A percentile compares a stretch with the other conserved stretches of the same genome.
These are phyloP conservation scores for Gaeumannomyces sp. DNA, from an alignment of 2,329 filamentous ascomycete species.

Conservation along the genomic window DNA sequence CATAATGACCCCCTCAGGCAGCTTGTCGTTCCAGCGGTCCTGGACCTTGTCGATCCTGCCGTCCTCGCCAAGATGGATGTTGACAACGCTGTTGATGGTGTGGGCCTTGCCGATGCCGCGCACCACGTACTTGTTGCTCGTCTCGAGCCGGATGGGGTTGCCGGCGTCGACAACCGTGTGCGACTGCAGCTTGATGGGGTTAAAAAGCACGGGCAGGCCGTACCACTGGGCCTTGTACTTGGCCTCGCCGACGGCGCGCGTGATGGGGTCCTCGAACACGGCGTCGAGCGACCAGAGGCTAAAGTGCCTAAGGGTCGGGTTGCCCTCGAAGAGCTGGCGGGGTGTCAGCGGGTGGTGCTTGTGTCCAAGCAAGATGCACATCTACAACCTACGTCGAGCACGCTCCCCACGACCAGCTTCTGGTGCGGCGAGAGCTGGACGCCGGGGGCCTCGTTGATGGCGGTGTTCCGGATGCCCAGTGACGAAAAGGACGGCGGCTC, in stretches of 20 bases:
- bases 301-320: conserved; percentile 52
- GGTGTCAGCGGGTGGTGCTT: no score
- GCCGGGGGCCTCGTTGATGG: conserved; percentile 44
- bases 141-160: conserved; percentile 53
- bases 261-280: conserved; percentile 53
- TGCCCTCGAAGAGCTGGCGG: conserved; percentile 52
- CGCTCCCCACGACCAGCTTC: conserved; percentile 47
- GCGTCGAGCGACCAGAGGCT: conserved; percentile 53
- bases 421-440: conserved; percentile 44
- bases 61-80: conserved; percentile 25
- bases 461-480: conserved; percentile 43
- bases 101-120: conserved; percentile 27
- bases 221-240: conserved; percentile 48
- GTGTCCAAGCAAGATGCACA: no score
- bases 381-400: conserved; percentile 43
- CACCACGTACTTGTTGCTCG: conserved; percentile 30
- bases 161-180: conserved; percentile 47
- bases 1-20: conserved; percentile 28
- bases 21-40: conserved; percentile 30
- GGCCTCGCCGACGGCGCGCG: conserved; percentile 48
- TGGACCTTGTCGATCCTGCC: conserved; percentile 30
- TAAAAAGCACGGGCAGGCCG: conserved; percentile 52
- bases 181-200: conserved; percentile 47
- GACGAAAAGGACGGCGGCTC: conserved; percentile 20
- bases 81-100: conserved; percentile 25